Base-by-base conservation (phyloP, 495 filamentous ascomycete species). In the Darksidea phi region DNA sequence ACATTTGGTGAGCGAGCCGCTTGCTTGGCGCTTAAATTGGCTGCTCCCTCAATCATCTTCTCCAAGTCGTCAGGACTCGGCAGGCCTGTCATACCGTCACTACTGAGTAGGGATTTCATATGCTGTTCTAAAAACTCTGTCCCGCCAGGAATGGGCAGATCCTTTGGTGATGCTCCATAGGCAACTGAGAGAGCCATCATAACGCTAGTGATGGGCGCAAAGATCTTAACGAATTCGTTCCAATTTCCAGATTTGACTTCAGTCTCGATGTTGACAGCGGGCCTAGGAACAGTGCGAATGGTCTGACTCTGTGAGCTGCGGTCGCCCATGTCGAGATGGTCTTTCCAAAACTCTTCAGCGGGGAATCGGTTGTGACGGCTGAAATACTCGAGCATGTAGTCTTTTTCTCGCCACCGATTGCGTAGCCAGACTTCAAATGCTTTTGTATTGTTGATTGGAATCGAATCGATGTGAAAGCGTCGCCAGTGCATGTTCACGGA, bases 401-500 rank as follows among this genome's bases (percentile, higher is more conserved):
- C 74, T 52, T 77, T 77, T 57, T 77, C 74, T 32, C 72, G 59
- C 74, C 74, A 77, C 3, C 74, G 72, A 46, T 75, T 74, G 7
- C 61, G 61, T 18, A 77, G 57, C 74, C 74, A 77, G 18, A 71
- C 55, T 17, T 70, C 70, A 50, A 77, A 77, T 0, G 68, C 72
- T 45, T 66, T 67, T 25, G 60, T 61, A 61, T 75, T 70, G 18
- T 73, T 61, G 10, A 73, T 45, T 1, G 74, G 74, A 24, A 77
- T 75, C 24, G 64, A 57, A 25, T 72, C 52, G 54, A 74, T 63
- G 26, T 61, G 64, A 57, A 75, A 77, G 13, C 74, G 66, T 32
- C 74, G 71, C 72, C 72, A 77, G 41, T 74, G 72, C 74, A 77
- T 75, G 54, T 77, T 77, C 26, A 77, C 74, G 15, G 70, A 73